Base-by-base conservation (phyloP, 768 basidiomycete genomes). In the Lactifluus hygrophoroides region DNA sequence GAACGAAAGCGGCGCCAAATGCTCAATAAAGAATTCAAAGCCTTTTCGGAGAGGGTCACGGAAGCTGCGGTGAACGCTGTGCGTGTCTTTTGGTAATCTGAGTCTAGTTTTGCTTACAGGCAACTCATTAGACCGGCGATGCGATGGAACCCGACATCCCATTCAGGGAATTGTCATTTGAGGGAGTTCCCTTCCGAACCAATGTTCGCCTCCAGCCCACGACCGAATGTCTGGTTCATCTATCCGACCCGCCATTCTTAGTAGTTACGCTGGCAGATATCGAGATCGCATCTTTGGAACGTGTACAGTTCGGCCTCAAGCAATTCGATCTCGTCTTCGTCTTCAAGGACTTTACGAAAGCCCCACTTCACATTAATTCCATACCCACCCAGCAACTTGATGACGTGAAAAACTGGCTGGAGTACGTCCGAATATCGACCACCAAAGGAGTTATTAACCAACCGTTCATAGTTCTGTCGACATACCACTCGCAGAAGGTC, bases 401-500 rank as follows among this genome's bases (percentile, higher is more conserved):
- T 67, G 94, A 94, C 64, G 94, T 99, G 62, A 98, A 97, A 74
- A 94, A 96, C 67, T 99, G 96, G 96, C 80, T 99, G 21, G 94
- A 99, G 93, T 97, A 69, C 64, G 91, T 76, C 13, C 7, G 52
- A 25, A 46, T 46, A 51, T 54, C 37, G 35, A n/a, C 45, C 6
- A 35, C 17, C n/a, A 52, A 28, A 23, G 38, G 17, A 14, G 35
- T 51, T 51, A 64, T 40, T 40, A 47, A 49, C 17, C 65, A 56
- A 53, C 42, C 19, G 9, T 38, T 21, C 54, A 13, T 62, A 97
- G 94, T 68, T 97, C 94, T 5, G 94, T 97, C 56, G 96, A 99
- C 68, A 94, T 99, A 57, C 87, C 96, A 8, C 80, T 96, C 74
- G 88, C 88, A 46, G 95, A 97, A 72, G 89, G 94, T 5, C 91